Conservation (phyloP, 2,329 filamentous ascomycete genomes). For the Alternaria gansuensis region DNA sequence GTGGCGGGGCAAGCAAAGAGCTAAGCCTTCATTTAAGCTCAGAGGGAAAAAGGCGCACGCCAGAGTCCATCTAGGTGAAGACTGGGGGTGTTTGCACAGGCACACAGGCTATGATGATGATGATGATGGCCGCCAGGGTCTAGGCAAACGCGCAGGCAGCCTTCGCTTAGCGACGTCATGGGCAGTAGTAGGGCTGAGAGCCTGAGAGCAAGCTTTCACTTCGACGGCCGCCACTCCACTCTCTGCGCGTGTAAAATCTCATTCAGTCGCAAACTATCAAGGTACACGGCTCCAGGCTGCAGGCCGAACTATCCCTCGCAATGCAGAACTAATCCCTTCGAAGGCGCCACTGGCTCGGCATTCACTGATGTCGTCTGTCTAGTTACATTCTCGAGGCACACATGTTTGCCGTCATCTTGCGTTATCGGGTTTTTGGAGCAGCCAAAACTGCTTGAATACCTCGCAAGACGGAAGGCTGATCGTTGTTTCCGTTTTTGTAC, state of each 20-base stretch:
- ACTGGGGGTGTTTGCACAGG: constrained; percentile 22
- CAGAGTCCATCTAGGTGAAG: constrained; percentile 26
- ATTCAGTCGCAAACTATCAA: neutral
- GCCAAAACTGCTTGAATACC: neutral
- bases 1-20: constrained; percentile 17
- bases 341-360: neutral
- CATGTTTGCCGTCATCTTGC: neutral
- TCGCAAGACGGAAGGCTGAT: neutral
- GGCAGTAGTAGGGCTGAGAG: neutral
- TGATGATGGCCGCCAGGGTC: constrained; percentile 28
- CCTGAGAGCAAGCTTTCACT: constrained; percentile 3
- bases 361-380: neutral
- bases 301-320: neutral
- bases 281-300: neutral
- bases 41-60: constrained; percentile 26
- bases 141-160: constrained; percentile 16
- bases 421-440: neutral
- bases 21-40: constrained; percentile 34
- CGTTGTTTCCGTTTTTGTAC: neutral
- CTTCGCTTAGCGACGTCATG: constrained; percentile 26
- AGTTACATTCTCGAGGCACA: neutral
- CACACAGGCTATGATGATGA: constrained; percentile 17
- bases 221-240: neutral
- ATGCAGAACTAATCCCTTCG: neutral
- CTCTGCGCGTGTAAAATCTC: constrained; percentile 1